These are phyloP conservation scores for Fraxinus excelsior DNA, from an alignment of 257 asterid genomes.

Conservation along the genomic window DNA sequence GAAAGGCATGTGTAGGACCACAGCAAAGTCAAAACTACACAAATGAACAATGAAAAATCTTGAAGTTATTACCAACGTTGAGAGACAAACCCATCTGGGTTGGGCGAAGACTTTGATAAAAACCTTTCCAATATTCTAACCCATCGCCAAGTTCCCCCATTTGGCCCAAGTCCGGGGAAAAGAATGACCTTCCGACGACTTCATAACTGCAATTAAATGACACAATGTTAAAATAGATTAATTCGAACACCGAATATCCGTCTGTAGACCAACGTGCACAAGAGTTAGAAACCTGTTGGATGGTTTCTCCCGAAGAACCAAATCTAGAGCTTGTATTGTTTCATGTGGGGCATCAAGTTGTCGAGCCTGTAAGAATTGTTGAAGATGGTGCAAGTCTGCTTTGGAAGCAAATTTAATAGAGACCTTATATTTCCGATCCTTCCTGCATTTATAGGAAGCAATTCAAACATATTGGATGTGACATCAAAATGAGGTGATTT, in stretches of 20 bases:
- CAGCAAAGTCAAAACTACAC: neutral
- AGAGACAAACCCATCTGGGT: constrained; percentile 91
- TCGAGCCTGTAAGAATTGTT: constrained; percentile 42
- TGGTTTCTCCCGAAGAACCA: constrained; percentile 67
- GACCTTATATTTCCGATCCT: constrained; percentile 60
- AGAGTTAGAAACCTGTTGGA: constrained; percentile 30
- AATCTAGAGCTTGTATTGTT: constrained; percentile 75
- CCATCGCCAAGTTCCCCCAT: constrained; percentile 59
- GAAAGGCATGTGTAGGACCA: neutral
- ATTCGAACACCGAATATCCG: neutral
- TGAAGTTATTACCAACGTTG: constrained; percentile 52
- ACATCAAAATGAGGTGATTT: neutral
- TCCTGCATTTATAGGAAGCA: constrained; percentile 43
- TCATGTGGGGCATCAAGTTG: constrained; percentile 73
- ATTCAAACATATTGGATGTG: neutral
- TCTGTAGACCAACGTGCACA: neutral
- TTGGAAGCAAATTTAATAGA: constrained; percentile 63
- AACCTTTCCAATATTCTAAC: constrained; percentile 71
- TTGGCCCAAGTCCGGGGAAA: constrained; percentile 35
- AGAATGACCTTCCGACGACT: constrained; percentile 82
- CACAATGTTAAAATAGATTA: neutral
- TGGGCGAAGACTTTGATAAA: constrained; percentile 82
- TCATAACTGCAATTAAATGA: constrained; percentile 43
- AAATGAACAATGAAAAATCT: neutral
- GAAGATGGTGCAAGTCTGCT: constrained; percentile 56